These are phyloP conservation scores for Solanum sitiens DNA, from an alignment of 257 asterid genomes.

Conservation along the genomic window DNA sequence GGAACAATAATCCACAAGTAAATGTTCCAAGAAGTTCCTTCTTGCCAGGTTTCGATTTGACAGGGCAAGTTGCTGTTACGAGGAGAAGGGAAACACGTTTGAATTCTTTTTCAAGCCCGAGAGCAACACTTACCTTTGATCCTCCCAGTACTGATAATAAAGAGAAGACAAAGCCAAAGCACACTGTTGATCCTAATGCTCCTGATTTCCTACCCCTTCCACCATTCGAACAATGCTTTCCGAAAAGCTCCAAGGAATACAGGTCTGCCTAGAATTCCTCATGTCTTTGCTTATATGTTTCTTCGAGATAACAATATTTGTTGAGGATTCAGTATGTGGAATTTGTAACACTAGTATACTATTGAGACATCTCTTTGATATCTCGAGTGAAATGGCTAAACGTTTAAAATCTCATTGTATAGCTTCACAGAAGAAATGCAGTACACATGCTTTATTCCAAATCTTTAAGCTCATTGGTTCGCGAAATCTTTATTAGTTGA, in stretches of 20 bases:
- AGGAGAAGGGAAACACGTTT: slow-evolving; percentile 21
- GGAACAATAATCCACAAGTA: slow-evolving; percentile 29
- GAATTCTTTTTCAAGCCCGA: slow-evolving; percentile 22
- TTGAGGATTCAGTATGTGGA: not conserved
- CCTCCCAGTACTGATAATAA: slow-evolving; percentile 34
- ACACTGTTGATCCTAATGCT: slow-evolving; percentile 80
- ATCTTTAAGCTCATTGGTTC: not conserved
- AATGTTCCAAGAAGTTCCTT: slow-evolving; percentile 36
- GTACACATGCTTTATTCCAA: not conserved
- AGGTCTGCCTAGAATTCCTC: slow-evolving; percentile 21
- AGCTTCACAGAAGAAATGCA: not conserved
- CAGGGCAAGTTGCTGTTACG: slow-evolving; percentile 14
- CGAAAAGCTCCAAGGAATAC: slow-evolving; percentile 80
- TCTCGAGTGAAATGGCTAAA: not conserved
- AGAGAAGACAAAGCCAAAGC: slow-evolving; percentile 50
- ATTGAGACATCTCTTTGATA: not conserved
- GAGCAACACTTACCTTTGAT: slow-evolving; percentile 72
- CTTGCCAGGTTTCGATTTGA: slow-evolving; percentile 43
- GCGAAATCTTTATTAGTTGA: not conserved
- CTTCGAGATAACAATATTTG: not conserved
- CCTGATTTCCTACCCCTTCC: slow-evolving; percentile 95
- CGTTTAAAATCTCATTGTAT: not conserved
- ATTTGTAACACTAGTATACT: not conserved
- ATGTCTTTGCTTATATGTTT: not conserved
- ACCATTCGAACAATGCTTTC: slow-evolving; percentile 88